These are phyloP conservation scores for Didymella arachidicola DNA, from an alignment of 2,329 filamentous ascomycete genomes.

Conservation along the genomic window DNA sequence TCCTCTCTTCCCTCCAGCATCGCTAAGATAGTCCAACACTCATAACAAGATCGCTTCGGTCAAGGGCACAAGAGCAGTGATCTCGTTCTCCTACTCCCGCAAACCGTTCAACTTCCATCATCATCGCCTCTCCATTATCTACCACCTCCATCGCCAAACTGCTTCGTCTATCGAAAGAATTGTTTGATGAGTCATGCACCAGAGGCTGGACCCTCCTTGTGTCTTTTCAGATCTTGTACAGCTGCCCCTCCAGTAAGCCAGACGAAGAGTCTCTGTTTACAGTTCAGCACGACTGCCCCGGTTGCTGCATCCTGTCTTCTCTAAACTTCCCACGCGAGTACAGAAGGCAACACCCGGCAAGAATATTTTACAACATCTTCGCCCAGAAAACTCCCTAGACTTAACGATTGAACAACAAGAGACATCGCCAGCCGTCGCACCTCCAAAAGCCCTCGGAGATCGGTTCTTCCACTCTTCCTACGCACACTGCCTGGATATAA, in stretches of 20 bases:
- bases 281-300: neutral
- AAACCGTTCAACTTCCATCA: neutral
- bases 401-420: neutral
- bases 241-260: neutral
- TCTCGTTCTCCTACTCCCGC: neutral
- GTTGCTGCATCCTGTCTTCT: neutral
- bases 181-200: neutral
- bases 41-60: too few relatives aligned
- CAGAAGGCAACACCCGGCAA: too few relatives aligned
- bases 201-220: neutral
- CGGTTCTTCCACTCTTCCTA: neutral
- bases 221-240: neutral
- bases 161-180: neutral
- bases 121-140: neutral
- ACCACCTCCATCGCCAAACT: neutral
- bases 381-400: too few relatives aligned
- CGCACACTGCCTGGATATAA: neutral
- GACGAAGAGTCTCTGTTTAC: neutral
- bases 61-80: neutral
- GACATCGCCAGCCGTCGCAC: neutral
- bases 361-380: too few relatives aligned
- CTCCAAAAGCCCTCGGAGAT: neutral
- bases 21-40: too few relatives aligned
- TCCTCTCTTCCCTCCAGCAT: neutral
- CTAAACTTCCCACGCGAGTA: neutral